phyloP scores from a whole-genome alignment of 768 basidiomycete species.

The Mycena indigotica region DNA sequence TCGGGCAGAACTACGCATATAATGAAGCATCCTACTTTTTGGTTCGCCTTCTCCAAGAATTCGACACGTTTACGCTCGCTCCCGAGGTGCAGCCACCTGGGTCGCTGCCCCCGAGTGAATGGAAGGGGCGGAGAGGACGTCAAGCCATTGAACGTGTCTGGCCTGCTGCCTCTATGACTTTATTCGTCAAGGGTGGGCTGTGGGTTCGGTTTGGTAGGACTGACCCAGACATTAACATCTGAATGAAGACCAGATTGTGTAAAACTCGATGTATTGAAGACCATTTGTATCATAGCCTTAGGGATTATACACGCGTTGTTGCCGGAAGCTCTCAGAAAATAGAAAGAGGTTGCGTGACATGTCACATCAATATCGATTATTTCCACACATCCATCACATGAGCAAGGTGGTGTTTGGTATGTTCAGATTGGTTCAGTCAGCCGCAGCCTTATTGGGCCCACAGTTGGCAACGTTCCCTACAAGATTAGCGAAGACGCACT shows the following conservation, averaged over 20 bases:
- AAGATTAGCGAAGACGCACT: conserved; percentile 89
- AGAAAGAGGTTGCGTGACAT: no score
- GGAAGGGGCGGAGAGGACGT: conserved; percentile 51
- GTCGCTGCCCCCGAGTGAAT: conserved; percentile 63
- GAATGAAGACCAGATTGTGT: background rate
- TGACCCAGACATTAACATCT: no score
- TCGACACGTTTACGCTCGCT: conserved; percentile 60
- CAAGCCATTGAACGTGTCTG: conserved; percentile 60
- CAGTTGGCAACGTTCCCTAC: conserved; percentile 89
- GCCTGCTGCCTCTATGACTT: conserved; percentile 64
- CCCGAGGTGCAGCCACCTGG: conserved; percentile 62
- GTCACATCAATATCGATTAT: no score
- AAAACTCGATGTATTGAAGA: background rate
- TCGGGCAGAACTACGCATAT: conserved; percentile 75
- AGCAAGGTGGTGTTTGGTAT: conserved; percentile 23
- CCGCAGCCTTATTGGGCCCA: conserved; percentile 1
- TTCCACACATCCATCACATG: conserved; percentile 28
- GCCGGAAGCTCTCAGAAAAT: no score
- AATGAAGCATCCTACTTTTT: conserved; percentile 78
- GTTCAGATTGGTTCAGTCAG: background rate
- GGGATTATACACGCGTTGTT: no score
- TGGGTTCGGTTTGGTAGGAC: conserved; percentile 53
- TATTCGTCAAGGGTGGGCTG: conserved; percentile 66
- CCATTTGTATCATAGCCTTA: background rate
- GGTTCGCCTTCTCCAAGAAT: conserved; percentile 65